Evolutionary conservation across 108 stramenopile genomes (phyloP).

Genomic region (Fistulifera pelliculosa): DNA sequence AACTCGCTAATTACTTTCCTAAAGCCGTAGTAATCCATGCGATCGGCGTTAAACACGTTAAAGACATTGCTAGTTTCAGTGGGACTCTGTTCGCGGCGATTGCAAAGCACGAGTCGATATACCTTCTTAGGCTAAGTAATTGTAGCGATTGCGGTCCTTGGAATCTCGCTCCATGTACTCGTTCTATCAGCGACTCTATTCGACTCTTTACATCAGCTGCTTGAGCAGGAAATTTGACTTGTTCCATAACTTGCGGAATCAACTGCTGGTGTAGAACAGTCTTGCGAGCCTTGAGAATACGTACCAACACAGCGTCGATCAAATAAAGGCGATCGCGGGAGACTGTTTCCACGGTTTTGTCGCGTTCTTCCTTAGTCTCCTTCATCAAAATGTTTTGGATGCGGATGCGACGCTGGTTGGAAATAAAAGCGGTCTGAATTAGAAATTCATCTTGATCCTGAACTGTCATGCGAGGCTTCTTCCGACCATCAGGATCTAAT

Average conservation of each 20-base stretch:
- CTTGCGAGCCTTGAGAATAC: constrained; percentile 98
- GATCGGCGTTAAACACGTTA: too few relatives aligned
- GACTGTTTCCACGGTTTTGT: constrained; percentile 88
- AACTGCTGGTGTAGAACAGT: constrained; percentile 81
- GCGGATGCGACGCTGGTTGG: constrained; percentile 82
- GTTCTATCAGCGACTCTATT: constrained; percentile 94
- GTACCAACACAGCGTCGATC: constrained; percentile 93
- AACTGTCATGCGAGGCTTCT: constrained; percentile 55
- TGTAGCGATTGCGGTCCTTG: constrained; percentile 82
- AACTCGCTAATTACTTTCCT: too few relatives aligned
- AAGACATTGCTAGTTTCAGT: too few relatives aligned
- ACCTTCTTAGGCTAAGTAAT: constrained; percentile 84
- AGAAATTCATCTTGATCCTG: constrained; percentile 70
- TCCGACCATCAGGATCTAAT: constrained; percentile 43
- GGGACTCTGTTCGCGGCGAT: too few relatives aligned
- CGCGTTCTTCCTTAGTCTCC: constrained; percentile 88
- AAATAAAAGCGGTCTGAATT: constrained; percentile 73
- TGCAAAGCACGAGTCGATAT: too few relatives aligned
- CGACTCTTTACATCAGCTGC: constrained; percentile 88
- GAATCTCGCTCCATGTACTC: constrained; percentile 92
- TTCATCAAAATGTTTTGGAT: constrained; percentile 93
- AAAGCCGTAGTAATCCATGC: too few relatives aligned
- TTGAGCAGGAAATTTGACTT: constrained; percentile 86
- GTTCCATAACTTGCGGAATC: constrained; percentile 86
- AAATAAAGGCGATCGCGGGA: constrained; percentile 88